Conservation (phyloP, 495 filamentous ascomycete species). For the Penicillium cosmopolitanum region DNA sequence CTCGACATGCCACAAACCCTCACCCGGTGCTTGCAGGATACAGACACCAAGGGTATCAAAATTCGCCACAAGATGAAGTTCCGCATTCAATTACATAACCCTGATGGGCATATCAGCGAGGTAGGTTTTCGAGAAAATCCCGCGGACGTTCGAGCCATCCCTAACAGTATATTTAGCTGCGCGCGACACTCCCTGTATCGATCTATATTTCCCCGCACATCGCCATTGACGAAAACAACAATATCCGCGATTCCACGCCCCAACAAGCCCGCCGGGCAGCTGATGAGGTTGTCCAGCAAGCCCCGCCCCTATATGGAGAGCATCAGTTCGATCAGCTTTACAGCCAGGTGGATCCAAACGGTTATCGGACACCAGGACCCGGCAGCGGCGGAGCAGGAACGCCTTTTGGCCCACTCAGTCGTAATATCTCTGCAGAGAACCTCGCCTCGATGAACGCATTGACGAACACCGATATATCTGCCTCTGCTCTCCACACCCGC, state of each 20-base stretch:
- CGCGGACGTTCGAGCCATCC: not conserved
- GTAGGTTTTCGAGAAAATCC: slow-evolving; percentile 40
- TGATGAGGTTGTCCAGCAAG: slow-evolving; percentile 54
- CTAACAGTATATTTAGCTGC: slow-evolving; percentile 56
- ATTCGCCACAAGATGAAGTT: slow-evolving; percentile 86
- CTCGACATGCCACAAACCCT: slow-evolving; percentile 78
- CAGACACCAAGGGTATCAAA: slow-evolving; percentile 80
- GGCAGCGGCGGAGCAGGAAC: slow-evolving; percentile 71
- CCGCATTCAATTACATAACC: slow-evolving; percentile 85
- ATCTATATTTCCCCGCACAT: slow-evolving; percentile 94
- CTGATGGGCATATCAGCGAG: slow-evolving; percentile 91
- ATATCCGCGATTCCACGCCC: slow-evolving; percentile 60
- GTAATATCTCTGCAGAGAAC: slow-evolving; percentile 78
- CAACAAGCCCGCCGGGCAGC: slow-evolving; percentile 37
- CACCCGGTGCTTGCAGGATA: slow-evolving; percentile 80
- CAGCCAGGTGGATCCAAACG: slow-evolving; percentile 75
- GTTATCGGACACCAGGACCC: slow-evolving; percentile 74
- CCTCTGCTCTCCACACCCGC: slow-evolving; percentile 64
- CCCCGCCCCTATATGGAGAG: slow-evolving; percentile 85
- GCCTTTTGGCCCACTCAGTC: slow-evolving; percentile 74
- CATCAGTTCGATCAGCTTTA: slow-evolving; percentile 89
- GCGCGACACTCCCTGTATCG: slow-evolving; percentile 81
- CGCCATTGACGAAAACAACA: slow-evolving; percentile 79
- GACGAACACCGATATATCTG: slow-evolving; percentile 53
- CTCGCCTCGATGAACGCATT: slow-evolving; percentile 65